These are phyloP conservation scores for Saitozyma podzolica DNA, from an alignment of 768 basidiomycete species.

Conservation along the genomic window DNA sequence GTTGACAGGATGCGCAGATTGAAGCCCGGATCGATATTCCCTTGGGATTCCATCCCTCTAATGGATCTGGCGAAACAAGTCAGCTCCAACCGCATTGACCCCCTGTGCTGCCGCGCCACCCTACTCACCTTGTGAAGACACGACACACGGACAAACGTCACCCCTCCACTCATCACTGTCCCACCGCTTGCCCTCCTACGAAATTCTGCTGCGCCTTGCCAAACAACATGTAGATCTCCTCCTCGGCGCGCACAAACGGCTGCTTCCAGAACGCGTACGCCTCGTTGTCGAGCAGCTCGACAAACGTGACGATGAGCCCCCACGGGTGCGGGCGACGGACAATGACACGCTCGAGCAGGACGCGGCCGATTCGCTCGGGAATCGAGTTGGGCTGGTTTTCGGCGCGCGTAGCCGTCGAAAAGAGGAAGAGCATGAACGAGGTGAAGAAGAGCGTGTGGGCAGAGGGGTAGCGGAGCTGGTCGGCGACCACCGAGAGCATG, in stretches of 20 bases:
- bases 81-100: too few species aligned
- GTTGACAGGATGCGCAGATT: too few species aligned
- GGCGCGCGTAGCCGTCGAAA: constrained; percentile 53
- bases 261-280: constrained; percentile 52
- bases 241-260: constrained; percentile 43
- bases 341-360: constrained; percentile 88
- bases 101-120: too few species aligned
- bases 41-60: too few species aligned
- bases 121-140: too few species aligned
- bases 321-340: constrained; percentile 95
- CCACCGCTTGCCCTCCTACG: background rate
- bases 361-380: constrained; percentile 60
- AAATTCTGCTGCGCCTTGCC: constrained; percentile 10
- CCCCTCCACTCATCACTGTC: too few species aligned
- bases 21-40: too few species aligned
- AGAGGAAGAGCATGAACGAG: constrained; percentile 82
- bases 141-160: too few species aligned
- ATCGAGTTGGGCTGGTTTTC: constrained; percentile 56
- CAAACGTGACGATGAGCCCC: constrained; percentile 91
- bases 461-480: constrained; percentile 95
- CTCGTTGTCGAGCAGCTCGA: constrained; percentile 80
- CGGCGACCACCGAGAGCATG: constrained; percentile 84
- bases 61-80: too few species aligned
- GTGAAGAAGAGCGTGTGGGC: constrained; percentile 99
- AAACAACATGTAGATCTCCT: constrained; percentile 40